Percentiles rank a stretch among this genome's conserved stretches.
phyloP scores from a whole-genome alignment of 495 filamentous ascomycete genomes.

The Ramalina intermedia region DNA sequence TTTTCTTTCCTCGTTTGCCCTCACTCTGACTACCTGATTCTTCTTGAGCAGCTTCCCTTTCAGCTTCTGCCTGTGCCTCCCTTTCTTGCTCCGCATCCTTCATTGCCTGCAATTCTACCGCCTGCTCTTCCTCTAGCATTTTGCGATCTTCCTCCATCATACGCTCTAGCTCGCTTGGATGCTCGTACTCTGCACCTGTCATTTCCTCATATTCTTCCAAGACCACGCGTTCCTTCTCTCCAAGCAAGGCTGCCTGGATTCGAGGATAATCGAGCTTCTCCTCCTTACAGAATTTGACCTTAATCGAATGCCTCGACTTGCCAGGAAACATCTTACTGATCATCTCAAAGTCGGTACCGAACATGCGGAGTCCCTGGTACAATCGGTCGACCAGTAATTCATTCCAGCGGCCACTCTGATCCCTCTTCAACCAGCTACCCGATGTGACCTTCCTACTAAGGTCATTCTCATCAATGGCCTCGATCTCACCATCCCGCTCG shows the following conservation, averaged over 20 bases:
- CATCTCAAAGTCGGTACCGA: conserved; percentile 85
- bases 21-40: conserved; percentile 24
- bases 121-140: conserved; percentile 49
- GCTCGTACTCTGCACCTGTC: conserved; percentile 40
- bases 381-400: conserved; percentile 67
- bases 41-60: conserved; percentile 25
- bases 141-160: conserved; percentile 60
- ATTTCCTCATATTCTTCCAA: conserved; percentile 51
- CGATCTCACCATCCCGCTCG: conserved; percentile 38
- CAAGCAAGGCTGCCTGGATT: conserved; percentile 53
- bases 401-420: conserved; percentile 62
- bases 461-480: conserved; percentile 62
- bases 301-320: conserved; percentile 62
- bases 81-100: conserved; percentile 21
- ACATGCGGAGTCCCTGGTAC: conserved; percentile 70
- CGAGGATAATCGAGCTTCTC: conserved; percentile 58
- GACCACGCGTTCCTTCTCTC: conserved; percentile 43
- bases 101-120: conserved; percentile 35
- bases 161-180: conserved; percentile 40
- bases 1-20: conserved; percentile 14
- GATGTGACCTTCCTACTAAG: conserved; percentile 66
- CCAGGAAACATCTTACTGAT: conserved; percentile 72
- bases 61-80: conserved; percentile 20
- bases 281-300: conserved; percentile 85
- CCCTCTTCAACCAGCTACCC: conserved; percentile 53